Base-by-base conservation (phyloP, 192 early-diverging fungal species). In the Coemansia sp. region DNA sequence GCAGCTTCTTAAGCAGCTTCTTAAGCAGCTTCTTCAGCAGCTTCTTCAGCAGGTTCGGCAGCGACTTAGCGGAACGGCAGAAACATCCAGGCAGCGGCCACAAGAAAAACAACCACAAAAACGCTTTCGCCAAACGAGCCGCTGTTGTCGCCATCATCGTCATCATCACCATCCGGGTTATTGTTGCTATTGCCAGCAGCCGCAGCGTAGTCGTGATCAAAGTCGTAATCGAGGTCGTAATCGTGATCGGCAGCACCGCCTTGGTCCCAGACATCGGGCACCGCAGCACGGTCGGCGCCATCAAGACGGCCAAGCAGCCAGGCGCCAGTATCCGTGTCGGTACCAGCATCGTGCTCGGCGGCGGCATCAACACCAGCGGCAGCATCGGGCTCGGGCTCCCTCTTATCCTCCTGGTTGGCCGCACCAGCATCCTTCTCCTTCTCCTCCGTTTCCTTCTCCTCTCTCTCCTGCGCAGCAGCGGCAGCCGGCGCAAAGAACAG, bases 401-500 rank as follows among this genome's bases (percentile, higher is more conserved):
- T 17, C 53, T 40, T 58, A 9, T 48, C 61, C 25, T 70, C 43
- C 46, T 58, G 58, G 4, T 32, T 32, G 32, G 41, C 66, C 49
- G n/a, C 20, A 20, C 20, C 20, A 20, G 20, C 20, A 20, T 20
- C 65, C 50, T 10, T 54, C 54, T n/a, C 46, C 65, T 22, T 66
- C 69, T 12, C 64, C 60, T 20, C n/a, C n/a, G 1, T 48, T 5
- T 48, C 46, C 46, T 14, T 48, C 37, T 60, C 32, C 32, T 32
- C 32, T 2, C 4, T 32, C 32, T 32, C 32, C 32, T 63, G 55
- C 67, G 64, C 5, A 66, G 63, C n/a, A 42, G 61, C 46, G 46
- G 46, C n/a, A 14, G 11, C 46, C 48, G 83, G 70, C 46, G 75
- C 72, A 75, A 85, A 85, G 49, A 81, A 79, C 60, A 85, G 65